phyloP scores from a whole-genome alignment of 805 yeast species.

The Candida vartiovaarae region DNA sequence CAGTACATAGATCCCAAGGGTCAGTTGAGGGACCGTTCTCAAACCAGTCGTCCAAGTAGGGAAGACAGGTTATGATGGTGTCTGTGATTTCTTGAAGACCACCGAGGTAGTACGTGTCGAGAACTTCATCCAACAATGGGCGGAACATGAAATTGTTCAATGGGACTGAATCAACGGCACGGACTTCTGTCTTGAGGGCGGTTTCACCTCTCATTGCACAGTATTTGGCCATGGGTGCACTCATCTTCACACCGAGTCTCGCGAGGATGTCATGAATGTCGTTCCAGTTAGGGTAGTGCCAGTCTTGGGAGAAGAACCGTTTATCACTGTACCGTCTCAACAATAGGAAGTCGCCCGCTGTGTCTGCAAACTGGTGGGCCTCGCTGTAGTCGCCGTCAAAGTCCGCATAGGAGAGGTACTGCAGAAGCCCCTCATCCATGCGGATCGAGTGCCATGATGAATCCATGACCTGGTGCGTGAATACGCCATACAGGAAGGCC shows the following conservation, averaged over 20 bases:
- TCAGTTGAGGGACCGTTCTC: constrained; percentile 16
- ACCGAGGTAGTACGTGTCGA: constrained; percentile 45
- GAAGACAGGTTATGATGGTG: constrained; percentile 33
- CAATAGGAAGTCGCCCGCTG: constrained; percentile 56
- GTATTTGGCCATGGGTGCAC: constrained; percentile 28
- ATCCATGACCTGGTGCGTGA: constrained; percentile 59
- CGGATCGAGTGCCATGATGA: constrained; percentile 62
- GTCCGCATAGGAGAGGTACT: constrained; percentile 43
- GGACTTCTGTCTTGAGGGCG: constrained; percentile 42
- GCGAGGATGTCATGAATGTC: constrained; percentile 37
- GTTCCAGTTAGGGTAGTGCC: constrained; percentile 32
- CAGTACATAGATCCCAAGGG: constrained; percentile 32
- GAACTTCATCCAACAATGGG: constrained; percentile 34
- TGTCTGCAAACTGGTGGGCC: constrained; percentile 53
- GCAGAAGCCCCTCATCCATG: constrained; percentile 47
- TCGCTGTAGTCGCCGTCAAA: constrained; percentile 40
- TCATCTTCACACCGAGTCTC: constrained; percentile 29
- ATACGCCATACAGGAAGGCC: constrained; percentile 51
- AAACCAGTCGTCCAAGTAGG: constrained; percentile 36
- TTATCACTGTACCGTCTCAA: constrained; percentile 30
- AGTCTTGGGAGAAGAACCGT: constrained; percentile 27
- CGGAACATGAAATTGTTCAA: constrained; percentile 24
- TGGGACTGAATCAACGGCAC: constrained; percentile 4
- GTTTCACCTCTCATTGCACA: constrained; percentile 52
- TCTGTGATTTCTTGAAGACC: constrained; percentile 42